Conservation (phyloP, 495 filamentous ascomycete species). For the Elasticomyces elasticus region DNA sequence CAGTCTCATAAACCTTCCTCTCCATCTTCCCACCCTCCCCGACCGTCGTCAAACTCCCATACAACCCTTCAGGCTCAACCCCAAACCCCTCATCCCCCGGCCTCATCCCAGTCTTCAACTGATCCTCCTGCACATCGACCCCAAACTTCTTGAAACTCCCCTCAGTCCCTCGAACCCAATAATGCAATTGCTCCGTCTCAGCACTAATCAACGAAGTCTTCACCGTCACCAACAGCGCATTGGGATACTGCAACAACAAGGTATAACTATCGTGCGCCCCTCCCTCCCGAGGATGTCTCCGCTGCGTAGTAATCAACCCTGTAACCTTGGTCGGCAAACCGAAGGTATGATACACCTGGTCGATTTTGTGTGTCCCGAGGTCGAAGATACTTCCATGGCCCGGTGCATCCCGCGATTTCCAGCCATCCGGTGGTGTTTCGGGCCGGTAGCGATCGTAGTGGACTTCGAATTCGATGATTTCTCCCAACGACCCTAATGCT, state of each 20-base stretch:
- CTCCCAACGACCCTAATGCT: constrained; percentile 47
- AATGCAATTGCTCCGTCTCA: constrained; percentile 62
- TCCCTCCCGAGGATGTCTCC: constrained; percentile 37
- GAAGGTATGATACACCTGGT: constrained; percentile 71
- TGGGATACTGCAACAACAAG: constrained; percentile 56
- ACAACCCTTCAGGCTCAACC: constrained; percentile 46
- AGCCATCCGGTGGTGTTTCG: constrained; percentile 40
- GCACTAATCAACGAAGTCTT: constrained; percentile 62
- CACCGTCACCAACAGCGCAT: constrained; percentile 50
- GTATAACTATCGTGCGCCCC: constrained; percentile 61
- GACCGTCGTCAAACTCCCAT: constrained; percentile 39
- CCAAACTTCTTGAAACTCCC: constrained; percentile 74
- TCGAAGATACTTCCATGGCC: constrained; percentile 72
- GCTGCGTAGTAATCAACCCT: constrained; percentile 58
- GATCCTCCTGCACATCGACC: constrained; percentile 73
- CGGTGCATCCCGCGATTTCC: constrained; percentile 53
- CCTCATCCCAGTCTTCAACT: constrained; percentile 58
- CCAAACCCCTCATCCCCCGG: constrained; percentile 59
- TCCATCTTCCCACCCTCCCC: constrained; percentile 32
- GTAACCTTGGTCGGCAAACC: constrained; percentile 62
- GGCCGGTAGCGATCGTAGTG: constrained; percentile 77
- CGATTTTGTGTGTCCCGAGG: constrained; percentile 73
- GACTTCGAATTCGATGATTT: constrained; percentile 68
- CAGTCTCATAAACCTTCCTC: constrained; percentile 43
- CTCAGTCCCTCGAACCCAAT: constrained; percentile 71